phyloP scores from a whole-genome alignment of 768 basidiomycete genomes.

The Austroboletus eburneus region DNA sequence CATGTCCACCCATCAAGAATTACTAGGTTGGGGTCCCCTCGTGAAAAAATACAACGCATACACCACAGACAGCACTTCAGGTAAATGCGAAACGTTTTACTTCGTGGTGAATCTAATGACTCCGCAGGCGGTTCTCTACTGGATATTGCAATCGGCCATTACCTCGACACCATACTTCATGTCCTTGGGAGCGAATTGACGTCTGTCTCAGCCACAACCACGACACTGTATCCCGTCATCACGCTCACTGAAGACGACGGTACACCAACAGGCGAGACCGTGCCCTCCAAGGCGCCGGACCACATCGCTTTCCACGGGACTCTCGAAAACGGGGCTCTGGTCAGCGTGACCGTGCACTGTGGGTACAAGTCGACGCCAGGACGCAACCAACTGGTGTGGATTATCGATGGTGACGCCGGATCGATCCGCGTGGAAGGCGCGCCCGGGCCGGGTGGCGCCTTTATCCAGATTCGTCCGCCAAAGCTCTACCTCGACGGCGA shows the following conservation, averaged over 20 bases:
- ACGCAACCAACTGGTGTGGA: constrained; percentile 8
- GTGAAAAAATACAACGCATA: constrained; percentile 1
- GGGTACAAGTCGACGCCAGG: constrained; percentile 9
- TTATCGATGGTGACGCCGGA: constrained; percentile 8
- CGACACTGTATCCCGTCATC: constrained; percentile 4
- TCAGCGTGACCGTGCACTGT: constrained; percentile 1
- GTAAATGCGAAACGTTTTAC: background rate
- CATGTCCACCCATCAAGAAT: background rate
- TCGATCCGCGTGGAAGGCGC: constrained; percentile 8
- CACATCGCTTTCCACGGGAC: constrained; percentile 5
- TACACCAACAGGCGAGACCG: constrained; percentile 3
- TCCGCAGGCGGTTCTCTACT: constrained; percentile 1
- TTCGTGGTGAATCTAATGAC: background rate
- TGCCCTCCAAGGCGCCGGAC: constrained; percentile 1
- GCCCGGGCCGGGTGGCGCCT: background rate
- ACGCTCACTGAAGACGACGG: constrained; percentile 3
- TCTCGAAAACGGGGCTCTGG: constrained; percentile 5
- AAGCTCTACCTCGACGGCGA: constrained; percentile 7
- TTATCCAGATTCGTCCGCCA: constrained; percentile 3
- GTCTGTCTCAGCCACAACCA: constrained; percentile 4
- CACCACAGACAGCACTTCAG: background rate
- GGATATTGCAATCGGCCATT: constrained; percentile 3
- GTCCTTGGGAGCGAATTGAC: constrained; percentile 4
- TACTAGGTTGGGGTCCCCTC: background rate
- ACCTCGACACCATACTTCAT: constrained; percentile 4